Evolutionary conservation across 495 filamentous ascomycete genomes (phyloP).

Genomic region (Xylaria intraflava): DNA sequence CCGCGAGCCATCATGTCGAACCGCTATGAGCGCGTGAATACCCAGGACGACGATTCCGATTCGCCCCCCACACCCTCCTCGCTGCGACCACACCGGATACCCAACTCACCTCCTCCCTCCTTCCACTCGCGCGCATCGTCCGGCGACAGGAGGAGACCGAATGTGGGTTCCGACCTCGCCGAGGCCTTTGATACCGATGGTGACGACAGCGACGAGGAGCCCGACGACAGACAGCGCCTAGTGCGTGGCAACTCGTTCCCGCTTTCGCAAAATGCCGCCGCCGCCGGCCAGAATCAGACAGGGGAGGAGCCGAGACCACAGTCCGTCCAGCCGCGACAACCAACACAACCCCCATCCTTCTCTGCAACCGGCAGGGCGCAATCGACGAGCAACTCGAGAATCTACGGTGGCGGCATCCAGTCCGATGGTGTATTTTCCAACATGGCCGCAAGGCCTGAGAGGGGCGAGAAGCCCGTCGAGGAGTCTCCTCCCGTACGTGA

Average conservation of each 20-base stretch:
- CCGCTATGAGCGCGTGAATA: constrained; percentile 77
- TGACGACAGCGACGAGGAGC: constrained; percentile 65
- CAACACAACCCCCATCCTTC: constrained; percentile 19
- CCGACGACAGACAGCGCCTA: constrained; percentile 77
- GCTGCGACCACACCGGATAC: constrained; percentile 44
- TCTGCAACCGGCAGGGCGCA: constrained; percentile 6
- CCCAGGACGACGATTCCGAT: constrained; percentile 41
- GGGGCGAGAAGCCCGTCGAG: constrained; percentile 71
- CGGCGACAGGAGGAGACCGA: constrained; percentile 47
- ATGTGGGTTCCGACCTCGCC: constrained; percentile 67
- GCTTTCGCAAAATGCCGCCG: constrained; percentile 9
- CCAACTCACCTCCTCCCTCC: constrained; percentile 86
- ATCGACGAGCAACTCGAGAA: constrained; percentile 33
- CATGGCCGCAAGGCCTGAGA: constrained; percentile 82
- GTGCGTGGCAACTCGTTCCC: constrained; percentile 62
- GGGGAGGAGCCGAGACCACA: constrained; percentile 8
- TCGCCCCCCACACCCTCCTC: constrained; percentile 28
- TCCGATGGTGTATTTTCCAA: constrained; percentile 96
- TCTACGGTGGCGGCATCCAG: constrained; percentile 61
- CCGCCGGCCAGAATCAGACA: constrained; percentile 11
- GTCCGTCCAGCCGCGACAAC: constrained; percentile 7
- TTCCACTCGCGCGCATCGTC: constrained; percentile 84
- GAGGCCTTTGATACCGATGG: constrained; percentile 83
- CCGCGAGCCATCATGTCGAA: constrained; percentile 58
- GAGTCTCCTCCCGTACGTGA: constrained; percentile 84